A percentile compares a stretch with the other conserved stretches of the same genome.
Conservation (phyloP, 805 yeast genomes). For the Lipomyces sp. region DNA sequence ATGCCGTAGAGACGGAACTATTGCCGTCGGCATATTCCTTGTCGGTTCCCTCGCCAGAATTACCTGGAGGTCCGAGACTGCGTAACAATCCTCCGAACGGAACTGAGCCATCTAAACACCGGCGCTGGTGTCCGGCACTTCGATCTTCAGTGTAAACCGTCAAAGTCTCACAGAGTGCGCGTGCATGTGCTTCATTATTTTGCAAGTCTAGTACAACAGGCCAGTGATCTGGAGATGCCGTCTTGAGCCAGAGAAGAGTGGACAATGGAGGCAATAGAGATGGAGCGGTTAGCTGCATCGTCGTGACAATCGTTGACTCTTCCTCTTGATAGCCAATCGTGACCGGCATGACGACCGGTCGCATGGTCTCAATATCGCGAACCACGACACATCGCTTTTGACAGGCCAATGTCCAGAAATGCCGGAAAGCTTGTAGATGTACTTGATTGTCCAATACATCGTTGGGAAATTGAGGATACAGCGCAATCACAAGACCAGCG, state of each 20-base stretch:
- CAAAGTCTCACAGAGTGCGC: conserved; percentile 22
- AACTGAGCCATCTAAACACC: conserved; percentile 10
- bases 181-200: conserved; percentile 23
- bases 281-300: conserved; percentile 25
- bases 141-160: conserved; percentile 31
- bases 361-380: conserved; percentile 66
- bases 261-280: conserved; percentile 33
- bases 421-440: conserved; percentile 82
- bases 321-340: conserved; percentile 45
- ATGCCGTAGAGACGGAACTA: not conserved
- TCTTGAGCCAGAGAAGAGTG: conserved; percentile 14
- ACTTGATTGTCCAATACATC: conserved; percentile 53
- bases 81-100: conserved; percentile 19
- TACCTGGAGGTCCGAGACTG: conserved; percentile 15
- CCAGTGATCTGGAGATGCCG: conserved; percentile 27
- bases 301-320: conserved; percentile 32
- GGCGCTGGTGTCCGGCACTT: conserved; percentile 15
- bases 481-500: conserved; percentile 71
- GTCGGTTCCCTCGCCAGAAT: not conserved
- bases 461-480: conserved; percentile 74
- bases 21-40: not conserved
- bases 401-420: conserved; percentile 86
- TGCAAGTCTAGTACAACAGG: conserved; percentile 31
- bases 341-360: conserved; percentile 47
- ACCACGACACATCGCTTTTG: conserved; percentile 81